Evolutionary conservation across 805 yeast genomes (phyloP).

Genomic region (Saccharomycopsis malanga): DNA sequence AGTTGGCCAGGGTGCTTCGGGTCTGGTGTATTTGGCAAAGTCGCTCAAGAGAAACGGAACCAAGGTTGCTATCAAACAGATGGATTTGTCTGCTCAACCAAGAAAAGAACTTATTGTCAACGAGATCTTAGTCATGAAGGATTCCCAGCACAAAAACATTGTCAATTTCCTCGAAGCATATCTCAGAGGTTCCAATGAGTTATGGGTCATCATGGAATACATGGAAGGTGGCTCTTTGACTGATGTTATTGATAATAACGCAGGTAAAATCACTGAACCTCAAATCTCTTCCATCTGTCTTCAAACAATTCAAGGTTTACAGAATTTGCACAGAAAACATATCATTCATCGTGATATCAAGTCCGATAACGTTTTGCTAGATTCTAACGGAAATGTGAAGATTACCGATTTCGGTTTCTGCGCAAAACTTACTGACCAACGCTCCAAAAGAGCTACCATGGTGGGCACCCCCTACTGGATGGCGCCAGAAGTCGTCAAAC

Average conservation of each 20-base stretch:
- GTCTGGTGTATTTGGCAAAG: conserved; percentile 86
- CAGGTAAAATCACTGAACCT: conserved; percentile 59
- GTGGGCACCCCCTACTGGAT: conserved; percentile 99
- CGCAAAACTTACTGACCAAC: conserved; percentile 80
- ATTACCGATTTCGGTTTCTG: conserved; percentile 97
- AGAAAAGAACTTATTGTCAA: conserved; percentile 91
- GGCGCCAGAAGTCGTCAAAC: conserved; percentile 98
- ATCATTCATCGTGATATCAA: conserved; percentile 96
- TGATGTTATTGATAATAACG: conserved; percentile 89
- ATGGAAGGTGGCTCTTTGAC: conserved; percentile 99
- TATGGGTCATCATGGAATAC: conserved; percentile 99
- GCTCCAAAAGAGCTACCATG: conserved; percentile 91
- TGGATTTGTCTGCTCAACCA: conserved; percentile 87
- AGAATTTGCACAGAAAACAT: conserved; percentile 84
- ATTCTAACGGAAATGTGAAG: conserved; percentile 78
- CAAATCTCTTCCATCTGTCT: conserved; percentile 89
- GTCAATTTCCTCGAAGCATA: conserved; percentile 93
- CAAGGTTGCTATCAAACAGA: conserved; percentile 93
- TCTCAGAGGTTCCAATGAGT: conserved; percentile 65
- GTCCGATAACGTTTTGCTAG: conserved; percentile 87
- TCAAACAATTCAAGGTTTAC: conserved; percentile 87
- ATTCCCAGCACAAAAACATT: conserved; percentile 87
- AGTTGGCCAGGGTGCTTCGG: conserved; percentile 98
- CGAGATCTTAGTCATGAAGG: conserved; percentile 95
- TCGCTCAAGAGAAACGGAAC: conserved; percentile 46